Conservation (phyloP, 768 basidiomycete species). For the Wakefieldia striispora region DNA sequence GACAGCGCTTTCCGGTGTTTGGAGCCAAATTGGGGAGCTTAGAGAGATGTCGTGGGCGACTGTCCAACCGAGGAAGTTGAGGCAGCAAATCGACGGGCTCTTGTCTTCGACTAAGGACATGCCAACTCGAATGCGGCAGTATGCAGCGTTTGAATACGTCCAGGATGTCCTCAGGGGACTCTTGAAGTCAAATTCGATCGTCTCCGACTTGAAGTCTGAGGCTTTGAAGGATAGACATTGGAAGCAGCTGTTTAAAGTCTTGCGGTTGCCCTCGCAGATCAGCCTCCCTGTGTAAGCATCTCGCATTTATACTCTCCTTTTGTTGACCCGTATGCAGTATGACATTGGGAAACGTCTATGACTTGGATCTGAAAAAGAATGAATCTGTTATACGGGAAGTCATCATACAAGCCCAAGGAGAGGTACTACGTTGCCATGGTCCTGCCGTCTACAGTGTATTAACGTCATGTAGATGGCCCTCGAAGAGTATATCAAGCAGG, state of each 20-base stretch:
- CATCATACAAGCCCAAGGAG: slow-evolving; percentile 96
- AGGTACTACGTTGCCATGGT: slow-evolving; percentile 46
- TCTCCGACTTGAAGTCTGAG: slow-evolving; percentile 96
- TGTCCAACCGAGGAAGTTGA: slow-evolving; percentile 90
- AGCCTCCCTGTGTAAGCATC: slow-evolving; percentile 65
- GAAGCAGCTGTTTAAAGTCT: slow-evolving; percentile 92
- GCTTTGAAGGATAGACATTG: slow-evolving; percentile 97
- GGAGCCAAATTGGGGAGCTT: slow-evolving; percentile 89
- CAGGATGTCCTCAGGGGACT: slow-evolving; percentile 85
- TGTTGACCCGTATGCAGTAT: slow-evolving; percentile 51
- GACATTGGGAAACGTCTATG: slow-evolving; percentile 96
- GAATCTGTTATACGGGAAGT: slow-evolving; percentile 90
- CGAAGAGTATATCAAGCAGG: slow-evolving; percentile 93
- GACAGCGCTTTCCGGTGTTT: slow-evolving; percentile 97
- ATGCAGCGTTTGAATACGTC: slow-evolving; percentile 97
- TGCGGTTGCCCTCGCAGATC: slow-evolving; percentile 73
- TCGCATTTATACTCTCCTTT: slow-evolving; percentile 9
- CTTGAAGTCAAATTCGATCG: slow-evolving; percentile 84
- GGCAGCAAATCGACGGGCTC: slow-evolving; percentile 91
- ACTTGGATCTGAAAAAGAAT: slow-evolving; percentile 93
- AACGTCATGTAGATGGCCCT: slow-evolving; percentile 72
- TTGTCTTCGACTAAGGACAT: slow-evolving; percentile 95
- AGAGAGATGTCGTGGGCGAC: slow-evolving; percentile 88
- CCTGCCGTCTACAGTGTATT: background rate
- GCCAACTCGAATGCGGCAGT: slow-evolving; percentile 98